Evolutionary conservation across 768 basidiomycete genomes (phyloP).

Genomic region (Fomitopsis serialis): DNA sequence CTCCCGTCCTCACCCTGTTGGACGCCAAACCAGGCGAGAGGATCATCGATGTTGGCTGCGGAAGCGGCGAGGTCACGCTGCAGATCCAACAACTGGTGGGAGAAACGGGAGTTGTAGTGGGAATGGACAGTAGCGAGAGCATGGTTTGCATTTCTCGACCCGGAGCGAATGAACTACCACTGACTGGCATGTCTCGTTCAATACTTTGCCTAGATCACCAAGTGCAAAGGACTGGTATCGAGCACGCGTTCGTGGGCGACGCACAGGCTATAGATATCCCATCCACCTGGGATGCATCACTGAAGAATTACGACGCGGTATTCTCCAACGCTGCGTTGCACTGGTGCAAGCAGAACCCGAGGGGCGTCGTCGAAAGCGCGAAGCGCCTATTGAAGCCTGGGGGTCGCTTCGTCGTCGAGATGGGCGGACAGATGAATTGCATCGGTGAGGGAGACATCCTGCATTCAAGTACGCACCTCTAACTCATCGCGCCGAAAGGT

Average conservation of each 20-base stretch:
- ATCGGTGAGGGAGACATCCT: constrained; percentile 37
- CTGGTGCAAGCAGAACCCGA: constrained; percentile 79
- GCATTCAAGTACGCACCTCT: too few relatives aligned
- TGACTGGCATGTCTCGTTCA: background rate
- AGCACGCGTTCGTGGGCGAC: constrained; percentile 46
- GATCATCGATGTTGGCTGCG: constrained; percentile 78
- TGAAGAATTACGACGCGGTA: constrained; percentile 57
- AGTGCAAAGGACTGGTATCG: constrained; percentile 42
- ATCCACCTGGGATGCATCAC: constrained; percentile 15
- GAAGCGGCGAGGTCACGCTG: constrained; percentile 72
- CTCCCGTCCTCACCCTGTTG: constrained; percentile 54
- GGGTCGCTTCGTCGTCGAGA: constrained; percentile 70
- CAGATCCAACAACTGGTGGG: constrained; percentile 50
- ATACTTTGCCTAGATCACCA: constrained; percentile 38
- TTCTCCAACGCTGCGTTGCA: constrained; percentile 81
- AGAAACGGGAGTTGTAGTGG: constrained; percentile 49
- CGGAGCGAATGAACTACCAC: background rate
- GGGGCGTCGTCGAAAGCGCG: constrained; percentile 56
- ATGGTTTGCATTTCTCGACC: constrained; percentile 50
- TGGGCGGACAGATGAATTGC: constrained; percentile 74
- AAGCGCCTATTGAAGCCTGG: constrained; percentile 59
- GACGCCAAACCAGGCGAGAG: constrained; percentile 60
- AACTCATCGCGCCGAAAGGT: constrained; percentile 32
- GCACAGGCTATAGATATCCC: constrained; percentile 39
- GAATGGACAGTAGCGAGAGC: constrained; percentile 62